Evolutionary conservation across 2,329 filamentous ascomycete species (phyloP).

Genomic region (Trichophaea hybrida): DNA sequence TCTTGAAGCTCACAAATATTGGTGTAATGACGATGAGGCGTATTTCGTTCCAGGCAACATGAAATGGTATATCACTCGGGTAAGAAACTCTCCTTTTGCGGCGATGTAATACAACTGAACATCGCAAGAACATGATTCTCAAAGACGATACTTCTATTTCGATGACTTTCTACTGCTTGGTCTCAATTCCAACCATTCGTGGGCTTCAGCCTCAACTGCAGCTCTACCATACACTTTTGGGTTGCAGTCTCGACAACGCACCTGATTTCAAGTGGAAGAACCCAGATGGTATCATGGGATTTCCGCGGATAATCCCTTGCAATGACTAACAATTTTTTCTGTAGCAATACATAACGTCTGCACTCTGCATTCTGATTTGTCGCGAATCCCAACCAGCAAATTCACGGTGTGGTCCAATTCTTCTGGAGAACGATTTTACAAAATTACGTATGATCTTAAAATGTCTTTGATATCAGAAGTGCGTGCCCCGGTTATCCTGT

Average conservation of each 20-base stretch:
- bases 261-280: conserved; percentile 1
- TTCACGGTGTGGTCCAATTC: background rate
- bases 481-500: background rate
- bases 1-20: background rate
- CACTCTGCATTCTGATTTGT: background rate
- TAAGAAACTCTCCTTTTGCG: background rate
- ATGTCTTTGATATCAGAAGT: background rate
- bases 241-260: background rate
- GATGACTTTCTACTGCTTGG: background rate
- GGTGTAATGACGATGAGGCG: background rate
- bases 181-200: background rate
- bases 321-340: background rate
- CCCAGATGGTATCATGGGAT: background rate
- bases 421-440: background rate
- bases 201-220: background rate
- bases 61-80: background rate
- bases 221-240: background rate
- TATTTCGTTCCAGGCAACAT: background rate
- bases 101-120: background rate
- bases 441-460: background rate
- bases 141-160: background rate
- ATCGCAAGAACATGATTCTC: background rate
- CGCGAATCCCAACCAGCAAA: background rate
- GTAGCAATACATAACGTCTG: background rate
- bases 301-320: background rate